Percentiles rank a stretch among this genome's conserved stretches.
Conservation (phyloP, 192 early-diverging fungal genomes). For the Coemansia sp. region DNA sequence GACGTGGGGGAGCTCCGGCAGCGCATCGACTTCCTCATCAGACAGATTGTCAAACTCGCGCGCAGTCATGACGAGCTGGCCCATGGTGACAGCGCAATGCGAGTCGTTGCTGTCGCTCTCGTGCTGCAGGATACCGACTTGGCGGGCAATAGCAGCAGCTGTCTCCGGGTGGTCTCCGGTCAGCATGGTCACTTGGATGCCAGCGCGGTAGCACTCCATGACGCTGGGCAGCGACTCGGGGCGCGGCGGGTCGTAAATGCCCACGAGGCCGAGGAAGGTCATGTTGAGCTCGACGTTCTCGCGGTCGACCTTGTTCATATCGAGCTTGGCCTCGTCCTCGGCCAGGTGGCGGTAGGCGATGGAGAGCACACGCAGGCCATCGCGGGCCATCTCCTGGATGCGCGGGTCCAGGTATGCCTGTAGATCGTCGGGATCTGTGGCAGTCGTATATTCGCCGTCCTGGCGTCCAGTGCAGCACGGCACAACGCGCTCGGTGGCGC, state of each 20-base stretch:
- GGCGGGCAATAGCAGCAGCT: conserved; percentile 85
- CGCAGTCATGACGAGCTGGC: conserved; percentile 75
- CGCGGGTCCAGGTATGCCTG: conserved; percentile 55
- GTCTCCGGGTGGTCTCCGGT: conserved; percentile 93
- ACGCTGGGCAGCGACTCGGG: conserved; percentile 64
- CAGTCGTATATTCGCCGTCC: conserved; percentile 29
- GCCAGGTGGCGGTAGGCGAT: conserved; percentile 66
- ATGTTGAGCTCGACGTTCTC: conserved; percentile 69
- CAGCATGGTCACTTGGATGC: conserved; percentile 93
- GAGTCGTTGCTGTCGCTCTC: conserved; percentile 11
- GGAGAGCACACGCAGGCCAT: conserved; percentile 81
- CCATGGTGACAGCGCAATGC: conserved; percentile 32
- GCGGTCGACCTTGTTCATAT: conserved; percentile 51
- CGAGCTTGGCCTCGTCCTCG: conserved; percentile 16
- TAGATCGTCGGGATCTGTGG: conserved; percentile 35
- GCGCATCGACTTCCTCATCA: conserved; percentile 75
- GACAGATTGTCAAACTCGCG: conserved; percentile 79
- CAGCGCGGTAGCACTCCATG: conserved; percentile 79
- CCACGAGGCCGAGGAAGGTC: conserved; percentile 83
- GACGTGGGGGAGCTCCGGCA: conserved; percentile 78
- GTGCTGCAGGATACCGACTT: conserved; percentile 74
- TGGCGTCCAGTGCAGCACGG: conserved; percentile 61
- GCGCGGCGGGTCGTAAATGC: conserved; percentile 90
- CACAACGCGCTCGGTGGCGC: conserved; percentile 88
- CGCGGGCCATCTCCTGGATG: conserved; percentile 71